Evolutionary conservation across 2,329 filamentous ascomycete genomes (phyloP), one percentile per base, ranked within the genome.

Genomic region (Fonsecaea multimorphosa): DNA sequence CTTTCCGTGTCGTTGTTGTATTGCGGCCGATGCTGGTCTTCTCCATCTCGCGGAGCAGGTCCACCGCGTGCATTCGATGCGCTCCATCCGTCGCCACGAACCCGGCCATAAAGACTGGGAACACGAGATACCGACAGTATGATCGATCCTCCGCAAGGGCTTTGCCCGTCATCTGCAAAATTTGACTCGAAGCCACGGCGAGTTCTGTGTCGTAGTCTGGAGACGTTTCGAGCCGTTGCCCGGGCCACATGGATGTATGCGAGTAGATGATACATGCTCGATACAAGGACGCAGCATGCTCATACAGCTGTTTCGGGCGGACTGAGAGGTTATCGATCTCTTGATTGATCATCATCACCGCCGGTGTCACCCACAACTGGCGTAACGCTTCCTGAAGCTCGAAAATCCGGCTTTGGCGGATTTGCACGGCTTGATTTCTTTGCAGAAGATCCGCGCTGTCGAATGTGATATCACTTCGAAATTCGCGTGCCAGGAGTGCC

Each of bases 81-180:
- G 75, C 75, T 8, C 74, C 74, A 27, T 79, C 76, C 0, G 72
- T 74, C 1, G 77, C 75, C 11, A 80, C 80, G 19, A 81, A 78
- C 2, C 84, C 85, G 0, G 84, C 82, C 64, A 87, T 79, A 71
- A 87, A 86, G 0, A 86, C 69, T 0, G 85, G 84, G 66, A 86
- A 86, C 1, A 84, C 77, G 3, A 83, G 72, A 63, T 82, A 82
- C 24, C 81, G 78, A 16, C 78, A 77, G 52, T 82, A 78, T 14
- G 78, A 75, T 11, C 77, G 77, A 3, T 75, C 75, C 2, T 74
- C 73, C 19, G 76, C 74, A 3, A 81, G 72, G 1, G 82, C 78
- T 9, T 75, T 74, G 32, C 78, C 75, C 5, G 80, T 79, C 14
- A 83, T 75, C 9, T 79, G 75, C 1, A 85, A 72, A 54, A 86